These are phyloP conservation scores for Neonectria punicea DNA, from an alignment of 2,329 filamentous ascomycete genomes.

Conservation along the genomic window DNA sequence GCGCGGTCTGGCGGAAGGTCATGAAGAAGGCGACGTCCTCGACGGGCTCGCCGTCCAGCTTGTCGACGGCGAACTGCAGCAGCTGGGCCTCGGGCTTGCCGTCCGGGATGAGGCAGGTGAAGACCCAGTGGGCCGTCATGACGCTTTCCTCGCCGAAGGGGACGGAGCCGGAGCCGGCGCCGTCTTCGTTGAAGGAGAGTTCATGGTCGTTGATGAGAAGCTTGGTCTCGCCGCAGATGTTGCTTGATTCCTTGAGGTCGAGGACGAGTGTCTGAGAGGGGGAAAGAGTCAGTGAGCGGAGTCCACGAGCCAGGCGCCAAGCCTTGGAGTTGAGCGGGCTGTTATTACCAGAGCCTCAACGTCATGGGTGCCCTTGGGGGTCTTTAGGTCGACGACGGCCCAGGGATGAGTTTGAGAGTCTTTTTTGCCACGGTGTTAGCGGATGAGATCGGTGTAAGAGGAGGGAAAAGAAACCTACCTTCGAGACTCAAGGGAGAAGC, in stretches of 20 bases:
- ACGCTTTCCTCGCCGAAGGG: slow-evolving; percentile 50
- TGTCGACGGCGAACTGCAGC: slow-evolving; percentile 56
- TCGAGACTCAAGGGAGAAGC: slow-evolving; percentile 12
- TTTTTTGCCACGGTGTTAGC: background rate
- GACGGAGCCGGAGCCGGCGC: slow-evolving; percentile 56
- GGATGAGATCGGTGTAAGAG: slow-evolving; percentile 13
- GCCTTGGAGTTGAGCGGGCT: background rate
- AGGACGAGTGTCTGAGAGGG: slow-evolving; percentile 52
- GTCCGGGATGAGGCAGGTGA: slow-evolving; percentile 55
- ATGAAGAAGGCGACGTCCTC: slow-evolving; percentile 54
- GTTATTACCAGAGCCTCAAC: slow-evolving; percentile 18
- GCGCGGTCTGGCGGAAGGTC: slow-evolving; percentile 58
- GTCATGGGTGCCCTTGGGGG: slow-evolving; percentile 10
- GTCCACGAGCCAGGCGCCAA: background rate
- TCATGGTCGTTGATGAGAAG: slow-evolving; percentile 58
- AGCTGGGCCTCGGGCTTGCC: slow-evolving; percentile 55
- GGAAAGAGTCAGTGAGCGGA: slow-evolving; percentile 23
- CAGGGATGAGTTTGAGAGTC: background rate
- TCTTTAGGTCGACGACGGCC: slow-evolving; percentile 19
- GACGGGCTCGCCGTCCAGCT: slow-evolving; percentile 54
- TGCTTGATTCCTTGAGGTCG: slow-evolving; percentile 56
- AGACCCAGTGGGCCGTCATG: slow-evolving; percentile 58
- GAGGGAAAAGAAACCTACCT: slow-evolving; percentile 12
- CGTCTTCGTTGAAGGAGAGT: slow-evolving; percentile 52
- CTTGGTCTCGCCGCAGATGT: slow-evolving; percentile 58